These are phyloP conservation scores for Saccharomycopsis sp. DNA, from an alignment of 805 yeast species.

Conservation along the genomic window DNA sequence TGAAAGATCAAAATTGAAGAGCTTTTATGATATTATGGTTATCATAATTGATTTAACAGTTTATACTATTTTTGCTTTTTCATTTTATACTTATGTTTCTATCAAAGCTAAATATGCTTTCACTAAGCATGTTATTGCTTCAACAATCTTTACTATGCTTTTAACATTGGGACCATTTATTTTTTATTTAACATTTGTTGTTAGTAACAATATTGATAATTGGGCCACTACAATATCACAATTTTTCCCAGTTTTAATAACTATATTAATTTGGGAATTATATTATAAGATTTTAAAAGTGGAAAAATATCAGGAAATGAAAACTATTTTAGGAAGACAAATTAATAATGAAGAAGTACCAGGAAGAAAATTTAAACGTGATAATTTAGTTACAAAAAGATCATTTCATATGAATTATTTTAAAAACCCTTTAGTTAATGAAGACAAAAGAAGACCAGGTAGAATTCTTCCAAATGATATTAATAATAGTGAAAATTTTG, in stretches of 20 bases:
- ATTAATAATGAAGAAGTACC: conserved; percentile 8
- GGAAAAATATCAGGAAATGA: conserved; percentile 10
- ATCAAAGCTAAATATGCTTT: conserved; percentile 8
- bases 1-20: neutral
- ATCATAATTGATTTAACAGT: conserved; percentile 1
- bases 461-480: neutral
- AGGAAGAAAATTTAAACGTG: neutral
- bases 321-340: conserved; percentile 14
- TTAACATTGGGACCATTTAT: conserved; percentile 13
- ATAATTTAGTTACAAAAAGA: neutral
- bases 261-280: conserved; percentile 16
- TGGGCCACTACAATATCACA: conserved; percentile 12
- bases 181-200: conserved; percentile 9
- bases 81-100: conserved; percentile 2
- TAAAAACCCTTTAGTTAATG: neutral
- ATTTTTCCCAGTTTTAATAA: conserved; percentile 14
- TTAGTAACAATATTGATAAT: conserved; percentile 6
- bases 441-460: neutral
- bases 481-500: neutral
- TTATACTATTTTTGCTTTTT: conserved; percentile 1
- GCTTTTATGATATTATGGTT: conserved; percentile 3
- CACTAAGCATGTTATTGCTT: neutral
- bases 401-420: neutral
- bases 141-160: conserved; percentile 5
- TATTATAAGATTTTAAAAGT: conserved; percentile 5